Evolutionary conservation across 2,329 filamentous ascomycete species (phyloP), one percentile per base, ranked within the genome.

Genomic region (Helicocarpus griseus): DNA sequence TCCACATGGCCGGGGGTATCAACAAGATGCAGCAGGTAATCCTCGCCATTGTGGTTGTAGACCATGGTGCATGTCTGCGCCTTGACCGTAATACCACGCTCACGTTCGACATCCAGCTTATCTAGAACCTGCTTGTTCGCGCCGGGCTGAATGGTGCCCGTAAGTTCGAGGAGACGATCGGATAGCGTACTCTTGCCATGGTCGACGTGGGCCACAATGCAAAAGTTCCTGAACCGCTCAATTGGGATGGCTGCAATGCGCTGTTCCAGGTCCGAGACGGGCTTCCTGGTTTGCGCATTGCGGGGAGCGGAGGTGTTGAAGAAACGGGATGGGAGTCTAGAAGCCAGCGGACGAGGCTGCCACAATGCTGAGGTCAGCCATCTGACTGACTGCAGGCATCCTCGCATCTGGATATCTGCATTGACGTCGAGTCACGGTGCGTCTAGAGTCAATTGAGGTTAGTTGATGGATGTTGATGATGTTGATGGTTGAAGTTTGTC

Each of bases 41-140:
- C 93, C 29, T 86, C 74, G 14, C 87, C 90, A 17, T 85, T 75
- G 71, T 95, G 77, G 26, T 86, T 89, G 74, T 96, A 95, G 49
- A 98, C 80, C 93, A 98, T 98, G 51, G 86, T 93, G 71, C 93
- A 97, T 52, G 93, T 97, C 74, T 98, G 93, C 51, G 93, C 93
- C 75, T 98, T 98, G 67, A 98, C 93, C 0, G 93, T 98, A 67
- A 98, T 98, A 55, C 93, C 93, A 36, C 93, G 82, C 70, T 97
- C 89, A 48, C 93, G 79, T 73, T 98, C 93, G 51, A 98, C 93
- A 66, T 98, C 93, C 33, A 98, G 80, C 68, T 95, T 96, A 71
- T 98, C 93, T 57, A 98, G 76, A 56, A 97, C 88, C 75, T 98
- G 93, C 72, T 95, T 95, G 68, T 96, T 95, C 47, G 79, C 78